Conservation (phyloP, 2,329 filamentous ascomycete genomes). For the Stagonosporopsis cucurbitacearum region DNA sequence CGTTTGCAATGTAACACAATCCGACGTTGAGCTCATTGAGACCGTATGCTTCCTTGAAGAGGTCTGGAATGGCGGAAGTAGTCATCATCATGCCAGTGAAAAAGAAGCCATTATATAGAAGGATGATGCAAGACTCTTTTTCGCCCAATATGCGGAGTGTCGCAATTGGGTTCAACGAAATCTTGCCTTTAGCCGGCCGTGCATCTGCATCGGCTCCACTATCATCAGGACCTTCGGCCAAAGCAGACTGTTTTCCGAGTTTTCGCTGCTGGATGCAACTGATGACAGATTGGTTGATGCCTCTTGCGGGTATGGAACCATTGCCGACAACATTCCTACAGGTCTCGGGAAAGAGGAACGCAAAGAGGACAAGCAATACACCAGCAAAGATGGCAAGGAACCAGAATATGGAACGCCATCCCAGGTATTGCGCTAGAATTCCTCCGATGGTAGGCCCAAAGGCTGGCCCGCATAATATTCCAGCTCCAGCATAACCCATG, state of each 20-base stretch:
- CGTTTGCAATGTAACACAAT: slow-evolving; percentile 41
- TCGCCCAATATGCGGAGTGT: slow-evolving; percentile 39
- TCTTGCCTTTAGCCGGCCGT: slow-evolving; percentile 23
- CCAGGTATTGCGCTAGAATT: slow-evolving; percentile 38
- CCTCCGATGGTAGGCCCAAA: slow-evolving; percentile 48
- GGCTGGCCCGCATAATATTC: slow-evolving; percentile 49
- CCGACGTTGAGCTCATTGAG: slow-evolving; percentile 41
- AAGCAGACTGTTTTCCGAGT: slow-evolving; percentile 15
- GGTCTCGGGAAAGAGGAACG: slow-evolving; percentile 53
- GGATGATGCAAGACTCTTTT: slow-evolving; percentile 41
- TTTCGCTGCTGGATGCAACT: slow-evolving; percentile 39
- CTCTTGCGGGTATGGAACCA: slow-evolving; percentile 42
- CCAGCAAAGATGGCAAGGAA: slow-evolving; percentile 52
- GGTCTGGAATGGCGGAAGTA: slow-evolving; percentile 32
- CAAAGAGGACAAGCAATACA: slow-evolving; percentile 43
- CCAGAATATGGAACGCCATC: slow-evolving; percentile 52
- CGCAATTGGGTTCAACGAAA: slow-evolving; percentile 34
- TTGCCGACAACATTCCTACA: slow-evolving; percentile 54
- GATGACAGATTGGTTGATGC: slow-evolving; percentile 40
- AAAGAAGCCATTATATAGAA: slow-evolving; percentile 44
- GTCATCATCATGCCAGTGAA: slow-evolving; percentile 44
- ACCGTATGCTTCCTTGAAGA: slow-evolving; percentile 37
- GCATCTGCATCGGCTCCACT: neutral
- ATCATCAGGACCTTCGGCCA: neutral
- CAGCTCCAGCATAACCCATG: slow-evolving; percentile 69